phyloP scores from a whole-genome alignment of 2,329 filamentous ascomycete genomes.

The Fusarium virguliforme region DNA sequence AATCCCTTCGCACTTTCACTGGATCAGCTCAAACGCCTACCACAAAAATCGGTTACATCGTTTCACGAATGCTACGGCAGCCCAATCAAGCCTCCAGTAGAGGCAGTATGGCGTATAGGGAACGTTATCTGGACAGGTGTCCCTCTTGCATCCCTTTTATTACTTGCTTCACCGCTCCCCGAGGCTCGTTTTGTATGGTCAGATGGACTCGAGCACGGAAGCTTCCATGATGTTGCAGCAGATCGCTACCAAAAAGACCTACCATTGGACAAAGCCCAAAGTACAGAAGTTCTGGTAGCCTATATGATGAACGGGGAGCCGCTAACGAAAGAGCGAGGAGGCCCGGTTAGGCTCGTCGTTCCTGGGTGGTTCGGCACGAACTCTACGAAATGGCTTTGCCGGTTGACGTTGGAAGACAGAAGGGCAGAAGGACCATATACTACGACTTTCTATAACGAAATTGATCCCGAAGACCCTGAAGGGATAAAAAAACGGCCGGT shows the following conservation, averaged over 20 bases:
- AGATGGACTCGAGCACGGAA: conserved; percentile 17
- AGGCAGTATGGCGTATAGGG: conserved; percentile 8
- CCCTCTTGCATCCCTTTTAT: background rate
- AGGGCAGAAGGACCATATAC: conserved; percentile 12
- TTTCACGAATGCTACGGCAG: conserved; percentile 36
- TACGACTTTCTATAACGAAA: conserved; percentile 18
- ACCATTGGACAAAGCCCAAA: background rate
- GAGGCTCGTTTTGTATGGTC: conserved; percentile 27
- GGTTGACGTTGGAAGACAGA: background rate
- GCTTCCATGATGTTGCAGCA: conserved; percentile 13
- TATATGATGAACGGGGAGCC: conserved; percentile 4
- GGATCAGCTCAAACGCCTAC: conserved; percentile 12
- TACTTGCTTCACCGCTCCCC: background rate
- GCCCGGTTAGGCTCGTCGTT: conserved; percentile 20
- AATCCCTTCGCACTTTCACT: conserved; percentile 11
- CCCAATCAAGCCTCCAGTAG: conserved; percentile 6
- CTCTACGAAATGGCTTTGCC: conserved; percentile 31
- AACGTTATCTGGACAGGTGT: conserved; percentile 24
- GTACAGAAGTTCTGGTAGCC: background rate
- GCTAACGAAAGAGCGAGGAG: conserved; percentile 20
- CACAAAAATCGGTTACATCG: conserved; percentile 5
- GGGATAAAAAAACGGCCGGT: conserved; percentile 11
- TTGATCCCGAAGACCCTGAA: background rate
- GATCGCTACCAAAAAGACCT: conserved; percentile 29
- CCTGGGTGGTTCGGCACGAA: conserved; percentile 30